Evolutionary conservation across 495 filamentous ascomycete genomes (phyloP).

Genomic region (Evansstolkia leycettana): DNA sequence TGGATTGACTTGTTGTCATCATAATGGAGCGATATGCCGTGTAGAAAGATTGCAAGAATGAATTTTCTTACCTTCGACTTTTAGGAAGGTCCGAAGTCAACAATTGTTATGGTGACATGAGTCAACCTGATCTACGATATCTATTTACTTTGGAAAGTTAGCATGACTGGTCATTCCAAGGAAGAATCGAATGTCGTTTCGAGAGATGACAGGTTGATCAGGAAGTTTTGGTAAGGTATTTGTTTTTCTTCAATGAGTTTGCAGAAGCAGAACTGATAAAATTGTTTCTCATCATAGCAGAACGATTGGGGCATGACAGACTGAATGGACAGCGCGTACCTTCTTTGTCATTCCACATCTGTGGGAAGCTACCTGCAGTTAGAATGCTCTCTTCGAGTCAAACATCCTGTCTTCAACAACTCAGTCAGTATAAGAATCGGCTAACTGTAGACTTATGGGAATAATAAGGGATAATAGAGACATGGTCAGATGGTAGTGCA

Average conservation of each 20-base stretch:
- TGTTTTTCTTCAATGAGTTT: conserved; percentile 63
- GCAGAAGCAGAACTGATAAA: conserved; percentile 96
- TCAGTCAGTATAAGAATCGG: conserved; percentile 3
- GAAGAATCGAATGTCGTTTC: conserved; percentile 1
- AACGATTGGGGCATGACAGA: not conserved
- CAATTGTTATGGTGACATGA: conserved; percentile 8
- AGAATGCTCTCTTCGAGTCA: not conserved
- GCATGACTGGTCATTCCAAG: conserved; percentile 1
- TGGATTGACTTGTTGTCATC: conserved; percentile 99
- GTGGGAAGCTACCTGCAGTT: not conserved
- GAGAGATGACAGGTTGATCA: conserved; percentile 31
- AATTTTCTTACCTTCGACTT: not conserved
- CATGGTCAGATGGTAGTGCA: conserved; percentile 98
- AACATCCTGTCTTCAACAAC: not conserved
- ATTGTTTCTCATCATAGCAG: conserved; percentile 62
- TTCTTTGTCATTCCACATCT: too few species aligned
- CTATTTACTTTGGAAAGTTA: conserved; percentile 1
- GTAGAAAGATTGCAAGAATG: not conserved
- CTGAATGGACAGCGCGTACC: not conserved
- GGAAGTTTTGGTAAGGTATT: conserved; percentile 65
- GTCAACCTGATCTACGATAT: too few species aligned
- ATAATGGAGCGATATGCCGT: conserved; percentile 28
- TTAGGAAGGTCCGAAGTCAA: too few species aligned
- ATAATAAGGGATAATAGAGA: conserved; percentile 1
- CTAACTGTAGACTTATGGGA: conserved; percentile 3